These are phyloP conservation scores for Paramecium tetraurelia DNA, from an alignment of 73 alveolate species.

Conservation along the genomic window DNA sequence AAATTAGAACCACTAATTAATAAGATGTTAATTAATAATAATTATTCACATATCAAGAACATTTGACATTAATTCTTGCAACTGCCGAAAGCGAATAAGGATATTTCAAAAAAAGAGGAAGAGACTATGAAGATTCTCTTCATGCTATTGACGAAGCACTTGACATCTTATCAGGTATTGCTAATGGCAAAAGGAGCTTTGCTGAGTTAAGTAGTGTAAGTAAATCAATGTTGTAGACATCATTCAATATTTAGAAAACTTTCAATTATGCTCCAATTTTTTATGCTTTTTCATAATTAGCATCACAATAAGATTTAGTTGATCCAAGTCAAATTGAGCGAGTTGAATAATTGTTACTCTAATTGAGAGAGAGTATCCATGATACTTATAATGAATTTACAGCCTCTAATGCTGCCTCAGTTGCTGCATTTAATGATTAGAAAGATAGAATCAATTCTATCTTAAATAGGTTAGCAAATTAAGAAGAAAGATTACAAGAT, in stretches of 20 bases:
- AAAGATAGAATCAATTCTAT: background rate
- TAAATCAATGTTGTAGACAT: background rate
- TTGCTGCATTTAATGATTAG: constrained; percentile 41
- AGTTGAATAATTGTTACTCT: background rate
- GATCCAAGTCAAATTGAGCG: background rate
- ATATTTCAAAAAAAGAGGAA: background rate
- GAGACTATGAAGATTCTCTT: constrained; percentile 38
- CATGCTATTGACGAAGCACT: constrained; percentile 45
- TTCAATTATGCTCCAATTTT: constrained; percentile 8
- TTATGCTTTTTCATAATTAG: background rate
- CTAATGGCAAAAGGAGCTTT: background rate
- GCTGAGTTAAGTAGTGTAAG: background rate
- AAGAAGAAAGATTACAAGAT: constrained; percentile 27
- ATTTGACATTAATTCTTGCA: background rate
- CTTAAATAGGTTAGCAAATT: background rate
- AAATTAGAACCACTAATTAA: constrained; percentile 34
- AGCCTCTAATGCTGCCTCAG: background rate
- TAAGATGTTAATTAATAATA: constrained; percentile 21
- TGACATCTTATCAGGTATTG: background rate
- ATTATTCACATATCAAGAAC: constrained; percentile 25
- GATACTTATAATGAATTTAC: background rate
- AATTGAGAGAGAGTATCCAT: background rate
- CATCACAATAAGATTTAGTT: background rate
- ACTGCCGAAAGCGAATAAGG: background rate
- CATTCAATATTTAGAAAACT: background rate